These are phyloP conservation scores for Fusarium paranaense DNA, from an alignment of 2,329 filamentous ascomycete genomes.

Conservation along the genomic window DNA sequence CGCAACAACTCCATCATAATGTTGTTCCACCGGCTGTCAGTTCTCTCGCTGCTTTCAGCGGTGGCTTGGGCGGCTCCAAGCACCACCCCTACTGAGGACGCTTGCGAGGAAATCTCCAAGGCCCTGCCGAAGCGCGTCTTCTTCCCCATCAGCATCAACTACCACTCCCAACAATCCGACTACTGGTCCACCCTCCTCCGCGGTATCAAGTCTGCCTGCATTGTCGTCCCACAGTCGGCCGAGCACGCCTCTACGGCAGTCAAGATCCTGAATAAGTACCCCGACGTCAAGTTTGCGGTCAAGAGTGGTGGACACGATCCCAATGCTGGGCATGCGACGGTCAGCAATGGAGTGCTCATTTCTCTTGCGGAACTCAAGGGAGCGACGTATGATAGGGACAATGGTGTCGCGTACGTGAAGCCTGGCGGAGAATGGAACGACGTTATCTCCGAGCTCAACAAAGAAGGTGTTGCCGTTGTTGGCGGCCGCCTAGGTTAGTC, in stretches of 20 bases:
- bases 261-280: slow-evolving; percentile 21
- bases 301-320: slow-evolving; percentile 27
- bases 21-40: background rate
- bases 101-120: slow-evolving; percentile 18
- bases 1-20: background rate
- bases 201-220: slow-evolving; percentile 16
- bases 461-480: slow-evolving; percentile 6
- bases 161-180: background rate
- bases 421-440: slow-evolving; percentile 30
- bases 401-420: slow-evolving; percentile 19
- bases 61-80: background rate
- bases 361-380: slow-evolving; percentile 17
- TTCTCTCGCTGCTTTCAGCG: background rate
- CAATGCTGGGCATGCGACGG: slow-evolving; percentile 12
- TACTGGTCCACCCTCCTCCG: slow-evolving; percentile 20
- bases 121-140: background rate
- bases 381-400: slow-evolving; percentile 6
- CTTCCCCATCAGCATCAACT: slow-evolving; percentile 1
- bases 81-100: background rate
- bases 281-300: slow-evolving; percentile 16
- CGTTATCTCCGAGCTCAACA: background rate
- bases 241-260: slow-evolving; percentile 11
- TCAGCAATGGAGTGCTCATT: slow-evolving; percentile 10
- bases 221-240: background rate
- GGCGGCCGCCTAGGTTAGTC: slow-evolving; percentile 13